These are phyloP conservation scores for Pontederia paniculata DNA, from an alignment of 176 grass and related monocot species.

Conservation along the genomic window DNA sequence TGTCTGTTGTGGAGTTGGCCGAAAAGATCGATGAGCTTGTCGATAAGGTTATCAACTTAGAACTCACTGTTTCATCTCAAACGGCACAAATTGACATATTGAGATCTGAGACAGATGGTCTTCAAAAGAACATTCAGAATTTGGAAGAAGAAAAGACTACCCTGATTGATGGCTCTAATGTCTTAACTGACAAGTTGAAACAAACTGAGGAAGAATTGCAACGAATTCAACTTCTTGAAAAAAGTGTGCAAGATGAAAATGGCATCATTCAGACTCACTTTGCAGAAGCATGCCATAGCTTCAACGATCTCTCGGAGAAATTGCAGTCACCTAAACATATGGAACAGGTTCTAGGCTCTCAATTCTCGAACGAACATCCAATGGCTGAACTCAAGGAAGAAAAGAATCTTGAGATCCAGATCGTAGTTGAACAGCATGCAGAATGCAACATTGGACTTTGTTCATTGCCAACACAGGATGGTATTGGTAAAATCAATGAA, in stretches of 20 bases:
- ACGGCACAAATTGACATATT: slow-evolving; percentile 6
- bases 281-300: slow-evolving; percentile 6
- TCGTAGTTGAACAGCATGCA: too few relatives aligned
- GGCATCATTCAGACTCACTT: not conserved
- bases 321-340: not conserved
- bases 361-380: too few relatives aligned
- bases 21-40: slow-evolving; percentile 14
- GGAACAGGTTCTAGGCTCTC: not conserved
- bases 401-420: too few relatives aligned
- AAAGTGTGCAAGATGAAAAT: not conserved
- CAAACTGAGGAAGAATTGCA: slow-evolving; percentile 2
- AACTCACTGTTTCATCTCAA: slow-evolving; percentile 15
- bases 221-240: slow-evolving; percentile 3
- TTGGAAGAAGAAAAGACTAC: slow-evolving; percentile 2
- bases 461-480: not conserved
- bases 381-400: too few relatives aligned
- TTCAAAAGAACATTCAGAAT: not conserved
- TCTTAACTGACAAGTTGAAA: slow-evolving; percentile 6
- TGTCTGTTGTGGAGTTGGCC: slow-evolving; percentile 1
- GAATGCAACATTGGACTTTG: too few relatives aligned
- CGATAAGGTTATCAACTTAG: slow-evolving; percentile 9
- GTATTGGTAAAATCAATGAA: not conserved
- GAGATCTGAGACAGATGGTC: slow-evolving; percentile 8
- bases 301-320: slow-evolving; percentile 4
- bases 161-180: slow-evolving; percentile 5